phyloP scores from a whole-genome alignment of 441 rosid species.

The Mallotus repandus region DNA sequence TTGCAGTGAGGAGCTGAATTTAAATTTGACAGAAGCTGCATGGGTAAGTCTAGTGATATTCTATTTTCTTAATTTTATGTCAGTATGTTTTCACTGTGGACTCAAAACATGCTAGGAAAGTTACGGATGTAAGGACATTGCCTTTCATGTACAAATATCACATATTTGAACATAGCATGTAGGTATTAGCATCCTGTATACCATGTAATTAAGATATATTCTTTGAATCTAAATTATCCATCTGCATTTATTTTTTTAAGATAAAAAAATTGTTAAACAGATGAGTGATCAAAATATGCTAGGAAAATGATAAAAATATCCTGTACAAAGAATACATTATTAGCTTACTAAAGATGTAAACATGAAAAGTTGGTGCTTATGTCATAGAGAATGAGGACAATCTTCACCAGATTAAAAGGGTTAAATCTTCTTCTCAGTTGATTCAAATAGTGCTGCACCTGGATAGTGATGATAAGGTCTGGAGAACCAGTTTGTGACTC shows the following conservation, averaged over 20 bases:
- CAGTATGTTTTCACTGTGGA: neutral
- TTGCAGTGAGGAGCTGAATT: slow-evolving; percentile 81
- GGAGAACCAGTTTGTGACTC: neutral
- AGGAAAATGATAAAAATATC: neutral
- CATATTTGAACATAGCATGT: slow-evolving; percentile 2
- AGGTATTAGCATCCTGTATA: neutral
- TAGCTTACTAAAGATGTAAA: neutral
- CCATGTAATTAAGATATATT: neutral
- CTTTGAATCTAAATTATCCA: neutral
- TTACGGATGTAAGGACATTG: too few species aligned
- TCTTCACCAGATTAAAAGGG: neutral
- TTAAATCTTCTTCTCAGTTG: neutral
- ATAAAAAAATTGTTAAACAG: neutral
- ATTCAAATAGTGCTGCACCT: neutral
- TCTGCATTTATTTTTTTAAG: neutral
- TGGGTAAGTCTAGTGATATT: slow-evolving; percentile 56
- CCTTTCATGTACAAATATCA: neutral
- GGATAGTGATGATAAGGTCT: neutral
- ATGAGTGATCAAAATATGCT: neutral
- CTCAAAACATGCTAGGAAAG: neutral
- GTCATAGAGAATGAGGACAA: neutral
- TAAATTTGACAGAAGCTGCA: slow-evolving; percentile 95
- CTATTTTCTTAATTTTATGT: slow-evolving; percentile 11
- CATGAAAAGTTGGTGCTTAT: neutral
- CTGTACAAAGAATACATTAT: neutral